A percentile compares a stretch with the other conserved stretches of the same genome.
Evolutionary conservation across 1,284 basidiomycete species (phyloP).

Genomic region (Sanghuangporus weigelae): DNA sequence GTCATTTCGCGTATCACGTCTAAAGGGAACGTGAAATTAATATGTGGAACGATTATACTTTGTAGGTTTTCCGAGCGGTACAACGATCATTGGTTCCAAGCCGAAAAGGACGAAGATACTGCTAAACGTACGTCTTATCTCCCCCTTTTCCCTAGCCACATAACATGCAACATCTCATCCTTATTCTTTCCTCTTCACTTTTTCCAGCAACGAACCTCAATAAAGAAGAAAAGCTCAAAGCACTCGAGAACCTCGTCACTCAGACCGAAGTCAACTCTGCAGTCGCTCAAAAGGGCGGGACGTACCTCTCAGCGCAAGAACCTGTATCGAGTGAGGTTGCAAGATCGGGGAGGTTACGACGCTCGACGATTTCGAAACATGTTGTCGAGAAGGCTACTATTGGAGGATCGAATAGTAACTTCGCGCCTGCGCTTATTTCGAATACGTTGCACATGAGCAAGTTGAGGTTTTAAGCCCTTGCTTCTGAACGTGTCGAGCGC

Average conservation of each 20-base stretch:
- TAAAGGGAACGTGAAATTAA: not conserved
- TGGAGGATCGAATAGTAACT: constrained; percentile 5
- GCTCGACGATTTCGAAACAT: constrained; percentile 16
- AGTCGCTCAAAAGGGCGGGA: not conserved
- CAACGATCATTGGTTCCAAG: constrained; percentile 59
- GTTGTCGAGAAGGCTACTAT: constrained; percentile 18
- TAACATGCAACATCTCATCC: not conserved
- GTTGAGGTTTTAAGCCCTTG: constrained; percentile 1
- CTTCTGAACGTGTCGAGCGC: not conserved
- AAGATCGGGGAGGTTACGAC: constrained; percentile 11
- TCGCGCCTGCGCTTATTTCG: constrained; percentile 13
- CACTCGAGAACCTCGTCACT: constrained; percentile 12
- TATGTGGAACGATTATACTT: constrained; percentile 25
- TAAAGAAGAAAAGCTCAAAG: constrained; percentile 17
- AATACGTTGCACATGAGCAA: constrained; percentile 15
- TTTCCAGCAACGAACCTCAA: constrained; percentile 11
- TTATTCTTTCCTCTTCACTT: not conserved
- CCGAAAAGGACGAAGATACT: constrained; percentile 50
- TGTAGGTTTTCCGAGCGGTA: constrained; percentile 43
- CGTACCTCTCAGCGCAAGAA: constrained; percentile 14
- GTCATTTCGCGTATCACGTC: not conserved
- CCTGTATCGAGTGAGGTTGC: constrained; percentile 16
- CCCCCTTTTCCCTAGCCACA: not conserved
- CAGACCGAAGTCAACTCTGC: constrained; percentile 6
- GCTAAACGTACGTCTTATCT: constrained; percentile 40